Evolutionary conservation across 1,284 basidiomycete species (phyloP), one percentile per base, ranked within the genome.

Genomic region (Moesziomyces globuligerus): DNA sequence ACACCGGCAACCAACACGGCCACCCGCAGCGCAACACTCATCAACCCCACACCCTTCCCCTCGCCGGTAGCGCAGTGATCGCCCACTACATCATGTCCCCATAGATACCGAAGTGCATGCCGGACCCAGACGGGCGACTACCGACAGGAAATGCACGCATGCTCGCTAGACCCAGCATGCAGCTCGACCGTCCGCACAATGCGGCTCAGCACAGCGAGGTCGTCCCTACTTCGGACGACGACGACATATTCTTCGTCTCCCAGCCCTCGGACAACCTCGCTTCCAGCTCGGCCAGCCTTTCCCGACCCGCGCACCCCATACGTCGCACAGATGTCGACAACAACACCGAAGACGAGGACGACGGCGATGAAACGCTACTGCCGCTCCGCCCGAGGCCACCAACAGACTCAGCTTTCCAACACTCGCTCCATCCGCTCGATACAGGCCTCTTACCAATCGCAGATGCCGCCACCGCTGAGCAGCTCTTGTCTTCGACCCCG

Each of bases 171-270:
- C 6, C 32, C 32, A 34, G 7, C 32, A 34, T 34, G 32, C 32
- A 34, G 32, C 32, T 34, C 15, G 32, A 34, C 32, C 5, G 32
- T 7, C 32, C 15, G 13, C 32, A 17, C 1, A n/a, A 7, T 17
- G 7, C 17, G 3, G 32, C 4, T 34, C 32, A 7, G 32, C 15
- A 13, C 7, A 45, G 43, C 20, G 46, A 58, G 36, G 39, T 69
- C 10, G 59, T 69, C 0, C 54, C 66, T 0, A 69, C 66, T 1
- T 69, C 66, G 7, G 66, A 69, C 37, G 59, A 69, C 17, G 66
- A 69, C 26, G 66, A 69, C 13, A 20, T 56, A 10, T 62, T 62
- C 48, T 58, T 69, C 26, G 17, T 69, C 3, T 69, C 66, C 11
- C 66, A 62, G 42, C 42, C 64, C 6, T 56, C 55, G 10, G 46